Evolutionary conservation across 1,284 basidiomycete species (phyloP).

Genomic region (Bjerkandera adusta): DNA sequence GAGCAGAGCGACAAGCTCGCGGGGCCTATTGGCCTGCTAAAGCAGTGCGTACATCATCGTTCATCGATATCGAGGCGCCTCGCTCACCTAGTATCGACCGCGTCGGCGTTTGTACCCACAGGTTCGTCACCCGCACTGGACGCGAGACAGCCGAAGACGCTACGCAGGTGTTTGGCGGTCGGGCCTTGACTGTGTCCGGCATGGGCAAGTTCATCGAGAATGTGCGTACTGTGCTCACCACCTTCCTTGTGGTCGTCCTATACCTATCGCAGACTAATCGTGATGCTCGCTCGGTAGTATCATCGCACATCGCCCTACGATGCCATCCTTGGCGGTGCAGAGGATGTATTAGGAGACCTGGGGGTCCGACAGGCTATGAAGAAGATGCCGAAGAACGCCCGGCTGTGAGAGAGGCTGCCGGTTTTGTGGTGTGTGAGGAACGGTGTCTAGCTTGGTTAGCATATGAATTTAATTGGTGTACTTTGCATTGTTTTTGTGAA

Average conservation of each 20-base stretch:
- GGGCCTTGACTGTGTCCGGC: constrained; percentile 49
- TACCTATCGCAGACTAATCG: not conserved
- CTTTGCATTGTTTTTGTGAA: too few relatives aligned
- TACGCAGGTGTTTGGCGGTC: constrained; percentile 52
- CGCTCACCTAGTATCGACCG: too few relatives aligned
- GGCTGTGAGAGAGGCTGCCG: too few relatives aligned
- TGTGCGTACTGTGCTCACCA: constrained; percentile 33
- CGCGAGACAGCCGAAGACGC: constrained; percentile 72
- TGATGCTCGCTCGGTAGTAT: constrained; percentile 33
- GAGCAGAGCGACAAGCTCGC: constrained; percentile 79
- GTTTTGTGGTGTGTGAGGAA: too few relatives aligned
- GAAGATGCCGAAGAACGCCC: constrained; percentile 55
- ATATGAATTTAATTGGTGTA: too few relatives aligned
- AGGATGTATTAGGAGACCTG: constrained; percentile 57
- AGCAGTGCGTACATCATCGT: constrained; percentile 47
- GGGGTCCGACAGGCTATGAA: constrained; percentile 63
- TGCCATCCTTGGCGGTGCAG: constrained; percentile 47
- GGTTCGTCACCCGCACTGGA: constrained; percentile 64
- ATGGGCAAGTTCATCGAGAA: constrained; percentile 58
- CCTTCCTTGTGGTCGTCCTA: not conserved
- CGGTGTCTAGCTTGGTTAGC: too few relatives aligned
- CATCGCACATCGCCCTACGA: constrained; percentile 56
- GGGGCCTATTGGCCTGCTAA: constrained; percentile 70
- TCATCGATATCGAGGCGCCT: constrained; percentile 2
- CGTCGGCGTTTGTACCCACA: too few relatives aligned